phyloP scores from a whole-genome alignment of 495 filamentous ascomycete genomes.

The Oleoguttula mirabilis region DNA sequence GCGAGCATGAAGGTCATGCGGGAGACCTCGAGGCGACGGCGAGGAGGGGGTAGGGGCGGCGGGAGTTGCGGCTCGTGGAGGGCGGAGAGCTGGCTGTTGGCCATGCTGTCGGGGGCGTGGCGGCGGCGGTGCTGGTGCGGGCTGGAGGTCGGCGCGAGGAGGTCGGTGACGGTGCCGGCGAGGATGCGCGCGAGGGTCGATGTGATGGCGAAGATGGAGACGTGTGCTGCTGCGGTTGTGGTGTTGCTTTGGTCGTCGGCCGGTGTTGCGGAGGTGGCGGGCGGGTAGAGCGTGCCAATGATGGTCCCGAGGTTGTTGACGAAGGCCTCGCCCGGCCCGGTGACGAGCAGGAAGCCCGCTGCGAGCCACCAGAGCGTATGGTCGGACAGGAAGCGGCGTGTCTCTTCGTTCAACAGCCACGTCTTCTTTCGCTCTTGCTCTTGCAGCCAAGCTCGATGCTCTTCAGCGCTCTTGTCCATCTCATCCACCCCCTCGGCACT shows the following conservation, averaged over 20 bases:
- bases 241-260: conserved; percentile 27
- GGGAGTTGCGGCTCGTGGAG: conserved; percentile 15
- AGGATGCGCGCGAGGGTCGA: conserved; percentile 80
- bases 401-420: conserved; percentile 79
- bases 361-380: conserved; percentile 93
- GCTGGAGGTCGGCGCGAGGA: conserved; percentile 59
- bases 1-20: conserved; percentile 67
- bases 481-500: conserved; percentile 39
- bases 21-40: conserved; percentile 48
- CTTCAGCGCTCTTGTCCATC: conserved; percentile 34
- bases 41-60: conserved; percentile 1
- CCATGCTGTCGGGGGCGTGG: conserved; percentile 21
- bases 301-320: conserved; percentile 95
- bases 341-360: conserved; percentile 82
- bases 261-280: conserved; percentile 19
- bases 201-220: conserved; percentile 80
- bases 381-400: conserved; percentile 67
- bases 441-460: conserved; percentile 39
- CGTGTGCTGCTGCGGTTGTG: conserved; percentile 68
- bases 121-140: conserved; percentile 18
- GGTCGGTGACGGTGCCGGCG: conserved; percentile 74
- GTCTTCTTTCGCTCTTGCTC: conserved; percentile 66
- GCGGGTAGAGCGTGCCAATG: conserved; percentile 68
- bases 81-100: conserved; percentile 24
- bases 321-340: conserved; percentile 88